Evolutionary conservation across 2,329 filamentous ascomycete species (phyloP), one percentile per base, ranked within the genome.

Genomic region (Epichloe aotearoae): DNA sequence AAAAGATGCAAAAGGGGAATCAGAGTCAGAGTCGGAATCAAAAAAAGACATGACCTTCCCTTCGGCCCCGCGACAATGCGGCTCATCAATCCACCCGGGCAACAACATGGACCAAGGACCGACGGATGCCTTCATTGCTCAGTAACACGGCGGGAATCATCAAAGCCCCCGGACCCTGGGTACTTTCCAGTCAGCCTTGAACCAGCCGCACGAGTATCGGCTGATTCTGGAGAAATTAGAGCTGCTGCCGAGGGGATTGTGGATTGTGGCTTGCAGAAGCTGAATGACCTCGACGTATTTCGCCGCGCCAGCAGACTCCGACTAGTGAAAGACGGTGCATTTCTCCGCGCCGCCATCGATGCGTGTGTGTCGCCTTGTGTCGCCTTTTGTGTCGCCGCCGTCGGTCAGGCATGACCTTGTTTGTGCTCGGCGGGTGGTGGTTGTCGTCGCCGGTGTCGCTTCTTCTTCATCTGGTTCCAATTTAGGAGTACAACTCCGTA

Each of bases 261-360:
- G 23, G 38, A 55, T 37, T 54, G 58, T 64, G 61, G 59, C 59
- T 64, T 66, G 62, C 65, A 65, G 59, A 56, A 68, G 66, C 65
- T 69, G 66, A 68, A 61, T 57, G 49, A 19, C 23, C 39, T 36
- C 23, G 41, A 47, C 30, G 36, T 5, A 12, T 23, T 41, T 20
- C 19, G 19, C 39, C 39, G 42, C 20, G 20, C 14, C 12, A 23
- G 42, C n/a, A 14, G 2, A 14, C 26, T 33, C 42, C 20, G 42
- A 33, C 3, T 17, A 14, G 10, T 33, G 14, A 26, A 20, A 17
- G 5, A 30, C 8, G 42, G 14, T 44, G 42, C 42, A 44, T 44
- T 44, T 44, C 20, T 30, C 42, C 23, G 42, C 20, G 42, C 2
- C 8, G 30, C 7, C 23, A 26, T 26, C 6, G 6, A 7, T 26